phyloP scores from a whole-genome alignment of 1,284 basidiomycete genomes.

The Phaffia rhodozyma region DNA sequence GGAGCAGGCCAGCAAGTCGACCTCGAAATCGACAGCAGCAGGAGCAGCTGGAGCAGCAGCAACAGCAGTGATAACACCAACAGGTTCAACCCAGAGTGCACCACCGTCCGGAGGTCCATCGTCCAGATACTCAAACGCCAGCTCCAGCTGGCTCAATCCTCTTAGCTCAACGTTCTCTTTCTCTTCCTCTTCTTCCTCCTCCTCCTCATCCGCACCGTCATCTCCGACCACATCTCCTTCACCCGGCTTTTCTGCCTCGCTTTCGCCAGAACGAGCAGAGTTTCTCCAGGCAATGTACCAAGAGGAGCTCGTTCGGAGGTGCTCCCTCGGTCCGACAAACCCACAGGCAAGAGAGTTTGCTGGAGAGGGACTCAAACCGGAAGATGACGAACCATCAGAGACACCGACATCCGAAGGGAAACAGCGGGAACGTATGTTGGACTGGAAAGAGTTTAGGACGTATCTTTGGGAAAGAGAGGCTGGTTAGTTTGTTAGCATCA shows the following conservation, averaged over 20 bases:
- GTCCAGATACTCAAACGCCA: too few species aligned
- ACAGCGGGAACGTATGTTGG: slow-evolving; percentile 38
- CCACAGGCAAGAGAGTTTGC: slow-evolving; percentile 26
- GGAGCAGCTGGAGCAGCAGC: background rate
- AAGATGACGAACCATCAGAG: slow-evolving; percentile 18
- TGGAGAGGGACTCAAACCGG: slow-evolving; percentile 18
- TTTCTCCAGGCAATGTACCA: slow-evolving; percentile 60
- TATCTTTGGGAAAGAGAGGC: slow-evolving; percentile 66
- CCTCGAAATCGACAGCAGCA: background rate
- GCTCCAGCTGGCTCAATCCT: too few species aligned
- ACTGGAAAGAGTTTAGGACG: slow-evolving; percentile 64
- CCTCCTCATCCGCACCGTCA: background rate
- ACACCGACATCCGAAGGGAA: slow-evolving; percentile 11
- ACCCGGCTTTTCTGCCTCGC: slow-evolving; percentile 21
- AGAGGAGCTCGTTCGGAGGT: slow-evolving; percentile 57
- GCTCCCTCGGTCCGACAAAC: slow-evolving; percentile 24
- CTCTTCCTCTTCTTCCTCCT: background rate
- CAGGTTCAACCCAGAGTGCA: too few species aligned
- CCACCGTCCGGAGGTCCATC: too few species aligned
- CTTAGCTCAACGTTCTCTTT: too few species aligned
- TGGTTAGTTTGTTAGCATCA: slow-evolving; percentile 40
- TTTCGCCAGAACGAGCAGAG: slow-evolving; percentile 57
- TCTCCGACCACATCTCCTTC: background rate
- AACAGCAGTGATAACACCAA: background rate
- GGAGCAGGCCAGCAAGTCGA: background rate